phyloP scores from a whole-genome alignment of 2,329 filamentous ascomycete species.

The Hypoxylon sp. region DNA sequence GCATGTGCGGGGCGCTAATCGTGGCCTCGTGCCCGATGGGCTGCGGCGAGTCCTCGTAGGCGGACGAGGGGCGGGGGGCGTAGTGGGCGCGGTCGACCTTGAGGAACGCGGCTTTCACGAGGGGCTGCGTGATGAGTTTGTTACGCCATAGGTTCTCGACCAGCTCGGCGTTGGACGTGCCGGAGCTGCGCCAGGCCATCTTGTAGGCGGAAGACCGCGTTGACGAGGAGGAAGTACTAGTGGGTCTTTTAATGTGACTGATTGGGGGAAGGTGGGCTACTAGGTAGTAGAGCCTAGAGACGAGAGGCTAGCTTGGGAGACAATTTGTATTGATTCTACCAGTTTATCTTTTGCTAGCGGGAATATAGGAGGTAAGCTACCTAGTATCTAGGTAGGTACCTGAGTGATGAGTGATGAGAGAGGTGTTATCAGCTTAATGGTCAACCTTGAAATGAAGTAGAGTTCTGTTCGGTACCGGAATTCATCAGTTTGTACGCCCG shows the following conservation, averaged over 20 bases:
- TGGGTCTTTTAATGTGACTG: background rate
- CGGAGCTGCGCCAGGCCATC: constrained; percentile 91
- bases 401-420: background rate
- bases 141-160: constrained; percentile 81
- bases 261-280: constrained; percentile 11
- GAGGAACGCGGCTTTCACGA: constrained; percentile 84
- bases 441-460: no score
- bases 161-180: constrained; percentile 77
- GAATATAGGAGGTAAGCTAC: no score
- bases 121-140: constrained; percentile 76
- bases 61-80: constrained; percentile 64
- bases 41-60: constrained; percentile 74
- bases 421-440: no score
- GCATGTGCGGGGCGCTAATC: constrained; percentile 72
- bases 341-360: background rate
- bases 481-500: constrained; percentile 1
- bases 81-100: constrained; percentile 90
- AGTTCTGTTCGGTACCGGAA: background rate
- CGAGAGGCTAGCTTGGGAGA: constrained; percentile 19
- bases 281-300: constrained; percentile 13
- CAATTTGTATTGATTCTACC: constrained; percentile 12
- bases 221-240: background rate
- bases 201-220: background rate
- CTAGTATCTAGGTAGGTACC: background rate
- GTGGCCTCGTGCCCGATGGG: constrained; percentile 67